phyloP scores from a whole-genome alignment of 176 grass and related monocot genomes.

The Zoysia pacifica region DNA sequence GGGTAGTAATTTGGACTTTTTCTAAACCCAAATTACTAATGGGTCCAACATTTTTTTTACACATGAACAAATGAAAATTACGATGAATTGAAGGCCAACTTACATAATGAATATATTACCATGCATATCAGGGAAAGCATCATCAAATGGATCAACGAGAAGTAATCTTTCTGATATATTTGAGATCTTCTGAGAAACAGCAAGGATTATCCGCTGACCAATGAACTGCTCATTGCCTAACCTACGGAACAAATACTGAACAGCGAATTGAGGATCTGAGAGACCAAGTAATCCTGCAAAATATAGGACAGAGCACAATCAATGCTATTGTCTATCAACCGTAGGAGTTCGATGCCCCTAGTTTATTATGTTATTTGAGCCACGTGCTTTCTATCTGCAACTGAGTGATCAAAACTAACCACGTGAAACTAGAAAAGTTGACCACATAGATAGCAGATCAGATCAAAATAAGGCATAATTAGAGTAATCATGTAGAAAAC shows the following conservation, averaged over 20 bases:
- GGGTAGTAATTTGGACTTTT: too few relatives aligned
- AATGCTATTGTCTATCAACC: neutral
- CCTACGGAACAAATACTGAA: constrained; percentile 79
- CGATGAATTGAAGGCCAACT: constrained; percentile 33
- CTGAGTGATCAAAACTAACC: neutral
- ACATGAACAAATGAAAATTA: constrained; percentile 24
- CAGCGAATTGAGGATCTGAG: constrained; percentile 72
- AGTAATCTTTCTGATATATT: constrained; percentile 72
- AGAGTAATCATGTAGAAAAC: constrained; percentile 24
- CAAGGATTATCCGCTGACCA: constrained; percentile 77
- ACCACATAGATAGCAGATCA: constrained; percentile 1
- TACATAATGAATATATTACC: constrained; percentile 86
- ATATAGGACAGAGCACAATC: constrained; percentile 29
- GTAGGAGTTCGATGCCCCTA: neutral
- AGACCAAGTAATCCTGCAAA: constrained; percentile 51
- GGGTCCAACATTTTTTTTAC: neutral
- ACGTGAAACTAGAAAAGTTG: neutral
- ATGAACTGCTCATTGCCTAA: constrained; percentile 75
- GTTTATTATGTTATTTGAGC: constrained; percentile 5
- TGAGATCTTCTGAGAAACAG: constrained; percentile 82
- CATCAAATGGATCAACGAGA: constrained; percentile 86
- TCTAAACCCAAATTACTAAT: neutral
- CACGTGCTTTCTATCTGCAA: neutral
- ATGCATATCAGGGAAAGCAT: constrained; percentile 74
- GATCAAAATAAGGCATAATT: constrained; percentile 13